Evolutionary conservation across 2,329 filamentous ascomycete genomes (phyloP).

Genomic region (Phialophora chinensis): DNA sequence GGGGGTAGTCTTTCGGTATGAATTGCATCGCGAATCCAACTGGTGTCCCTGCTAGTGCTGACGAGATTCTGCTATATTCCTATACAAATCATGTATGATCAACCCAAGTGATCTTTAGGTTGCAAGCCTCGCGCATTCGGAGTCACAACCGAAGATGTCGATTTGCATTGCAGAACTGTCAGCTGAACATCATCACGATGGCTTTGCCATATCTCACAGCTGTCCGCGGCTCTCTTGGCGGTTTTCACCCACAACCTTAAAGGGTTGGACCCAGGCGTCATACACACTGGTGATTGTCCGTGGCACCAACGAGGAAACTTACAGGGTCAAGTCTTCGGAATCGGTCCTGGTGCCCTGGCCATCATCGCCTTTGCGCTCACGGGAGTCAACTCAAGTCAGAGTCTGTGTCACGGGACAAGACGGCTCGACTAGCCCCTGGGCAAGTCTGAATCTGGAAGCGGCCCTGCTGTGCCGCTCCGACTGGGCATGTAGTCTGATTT

Average conservation of each 20-base stretch:
- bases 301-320: not conserved
- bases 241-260: not conserved
- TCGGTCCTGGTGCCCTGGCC: constrained; percentile 6
- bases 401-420: not conserved
- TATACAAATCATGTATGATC: too few species aligned
- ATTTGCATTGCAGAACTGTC: not conserved
- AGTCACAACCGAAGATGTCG: not conserved
- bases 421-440: not conserved
- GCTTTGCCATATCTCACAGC: not conserved
- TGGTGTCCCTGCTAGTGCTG: too few species aligned
- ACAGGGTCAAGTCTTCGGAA: not conserved
- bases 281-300: not conserved
- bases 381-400: not conserved
- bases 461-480: not conserved
- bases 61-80: too few species aligned
- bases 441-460: not conserved
- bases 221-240: not conserved
- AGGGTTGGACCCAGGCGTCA: not conserved
- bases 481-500: not conserved
- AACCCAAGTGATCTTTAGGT: too few species aligned
- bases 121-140: too few species aligned
- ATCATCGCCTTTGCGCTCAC: not conserved
- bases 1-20: too few species aligned
- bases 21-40: too few species aligned
- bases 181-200: not conserved